phyloP scores from a whole-genome alignment of 1,139 yeast genomes.

The Yamadazyma friedrichii region DNA sequence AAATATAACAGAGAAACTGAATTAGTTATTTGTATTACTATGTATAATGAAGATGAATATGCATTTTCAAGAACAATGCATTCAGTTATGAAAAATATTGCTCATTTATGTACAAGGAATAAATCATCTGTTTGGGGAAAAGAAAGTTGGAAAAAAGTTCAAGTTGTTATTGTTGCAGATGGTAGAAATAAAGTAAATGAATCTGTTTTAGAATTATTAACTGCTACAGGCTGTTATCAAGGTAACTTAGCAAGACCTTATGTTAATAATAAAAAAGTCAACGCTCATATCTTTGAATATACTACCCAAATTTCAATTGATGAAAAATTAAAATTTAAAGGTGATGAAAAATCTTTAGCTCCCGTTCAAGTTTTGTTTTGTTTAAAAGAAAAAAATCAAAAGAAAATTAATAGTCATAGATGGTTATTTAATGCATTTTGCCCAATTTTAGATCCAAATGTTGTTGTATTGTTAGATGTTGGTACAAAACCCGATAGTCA shows the following conservation, averaged over 20 bases:
- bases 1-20: constrained; percentile 87
- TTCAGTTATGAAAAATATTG: constrained; percentile 87
- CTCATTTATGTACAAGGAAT: constrained; percentile 78
- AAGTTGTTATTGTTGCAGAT: constrained; percentile 86
- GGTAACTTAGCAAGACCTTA: constrained; percentile 94
- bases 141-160: constrained; percentile 94
- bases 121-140: constrained; percentile 90
- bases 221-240: constrained; percentile 94
- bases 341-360: constrained; percentile 75
- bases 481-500: constrained; percentile 87
- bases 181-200: constrained; percentile 87
- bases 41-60: constrained; percentile 93
- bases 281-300: constrained; percentile 91
- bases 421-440: constrained; percentile 94
- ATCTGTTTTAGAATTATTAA: constrained; percentile 77
- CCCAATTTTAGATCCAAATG: constrained; percentile 87
- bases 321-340: constrained; percentile 77
- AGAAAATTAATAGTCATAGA: constrained; percentile 91
- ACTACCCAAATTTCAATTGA: constrained; percentile 89
- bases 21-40: constrained; percentile 83
- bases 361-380: constrained; percentile 94
- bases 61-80: constrained; percentile 90
- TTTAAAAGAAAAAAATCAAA: constrained; percentile 82
- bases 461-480: constrained; percentile 80
- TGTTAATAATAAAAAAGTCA: constrained; percentile 86